Percentiles rank a stretch among this genome's conserved stretches.
Evolutionary conservation across 1,284 basidiomycete genomes (phyloP).

Genomic region (Ustilago tritici): DNA sequence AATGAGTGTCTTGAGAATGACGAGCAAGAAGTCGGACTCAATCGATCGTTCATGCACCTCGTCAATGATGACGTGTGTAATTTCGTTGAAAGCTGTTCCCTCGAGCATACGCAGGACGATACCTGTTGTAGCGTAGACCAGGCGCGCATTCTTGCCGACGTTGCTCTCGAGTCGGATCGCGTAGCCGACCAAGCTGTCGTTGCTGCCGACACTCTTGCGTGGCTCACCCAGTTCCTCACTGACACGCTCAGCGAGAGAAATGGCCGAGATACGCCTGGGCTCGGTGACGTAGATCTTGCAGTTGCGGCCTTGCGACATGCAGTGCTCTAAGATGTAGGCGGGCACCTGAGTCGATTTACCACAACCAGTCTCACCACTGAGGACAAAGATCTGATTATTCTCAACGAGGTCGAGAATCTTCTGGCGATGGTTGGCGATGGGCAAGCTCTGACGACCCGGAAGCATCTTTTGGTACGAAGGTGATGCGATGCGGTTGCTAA

Average conservation of each 20-base stretch:
- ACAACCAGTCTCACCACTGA: constrained; percentile 98
- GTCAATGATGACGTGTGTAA: constrained; percentile 91
- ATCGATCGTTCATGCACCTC: constrained; percentile 95
- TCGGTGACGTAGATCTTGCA: constrained; percentile 98
- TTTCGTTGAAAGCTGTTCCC: constrained; percentile 87
- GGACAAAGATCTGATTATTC: constrained; percentile 85
- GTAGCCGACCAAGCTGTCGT: constrained; percentile 88
- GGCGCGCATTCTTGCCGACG: constrained; percentile 57
- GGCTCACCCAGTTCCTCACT: constrained; percentile 92
- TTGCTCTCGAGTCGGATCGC: constrained; percentile 94
- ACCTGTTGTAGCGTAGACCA: constrained; percentile 82
- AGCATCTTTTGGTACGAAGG: constrained; percentile 85
- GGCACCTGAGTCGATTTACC: constrained; percentile 99
- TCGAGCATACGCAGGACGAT: constrained; percentile 98
- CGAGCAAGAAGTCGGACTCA: constrained; percentile 95
- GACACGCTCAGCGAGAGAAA: constrained; percentile 95
- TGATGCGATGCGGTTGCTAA: constrained; percentile 34
- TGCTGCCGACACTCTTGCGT: constrained; percentile 82
- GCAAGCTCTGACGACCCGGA: constrained; percentile 81
- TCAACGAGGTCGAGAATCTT: constrained; percentile 81
- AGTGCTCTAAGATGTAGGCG: constrained; percentile 91
- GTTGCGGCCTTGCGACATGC: constrained; percentile 81
- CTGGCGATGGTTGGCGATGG: constrained; percentile 86
- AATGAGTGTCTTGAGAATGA: constrained; percentile 91
- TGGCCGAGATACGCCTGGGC: constrained; percentile 94